A percentile compares a stretch with the other conserved stretches of the same genome.
Evolutionary conservation across 139 green algal genomes (phyloP).

Genomic region (Tetradesmus lagerheimii): DNA sequence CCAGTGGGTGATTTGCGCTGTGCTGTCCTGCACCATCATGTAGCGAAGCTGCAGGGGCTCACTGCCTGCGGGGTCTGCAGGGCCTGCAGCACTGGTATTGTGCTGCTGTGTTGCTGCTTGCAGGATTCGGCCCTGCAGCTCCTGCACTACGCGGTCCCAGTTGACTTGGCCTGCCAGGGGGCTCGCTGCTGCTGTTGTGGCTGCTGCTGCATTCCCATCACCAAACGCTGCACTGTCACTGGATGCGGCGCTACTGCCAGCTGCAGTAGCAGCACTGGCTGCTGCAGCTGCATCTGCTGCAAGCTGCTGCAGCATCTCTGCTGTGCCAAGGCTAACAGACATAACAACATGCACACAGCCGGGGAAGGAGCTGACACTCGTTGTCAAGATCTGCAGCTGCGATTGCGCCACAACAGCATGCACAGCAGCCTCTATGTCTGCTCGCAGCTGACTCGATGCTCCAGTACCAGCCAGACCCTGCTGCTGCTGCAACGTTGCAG

Average conservation of each 20-base stretch:
- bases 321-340: neutral
- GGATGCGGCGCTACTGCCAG: neutral
- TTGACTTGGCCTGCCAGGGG: neutral
- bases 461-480: neutral
- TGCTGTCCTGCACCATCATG: conserved; percentile 35
- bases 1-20: conserved; percentile 12
- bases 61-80: no score
- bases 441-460: neutral
- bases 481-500: neutral
- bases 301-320: neutral
- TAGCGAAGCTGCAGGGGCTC: conserved; percentile 18
- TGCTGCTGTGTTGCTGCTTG: neutral
- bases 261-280: neutral
- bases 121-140: neutral
- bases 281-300: conserved; percentile 25
- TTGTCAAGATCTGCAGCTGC: neutral
- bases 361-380: conserved; percentile 17
- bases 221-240: neutral
- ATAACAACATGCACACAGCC: conserved; percentile 31
- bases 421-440: conserved; percentile 18
- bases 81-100: neutral
- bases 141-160: conserved; percentile 3
- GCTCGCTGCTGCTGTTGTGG: neutral
- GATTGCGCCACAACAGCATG: neutral
- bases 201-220: neutral